These are phyloP conservation scores for Clonostachys rosea DNA, from an alignment of 2,329 filamentous ascomycete species.

Conservation along the genomic window DNA sequence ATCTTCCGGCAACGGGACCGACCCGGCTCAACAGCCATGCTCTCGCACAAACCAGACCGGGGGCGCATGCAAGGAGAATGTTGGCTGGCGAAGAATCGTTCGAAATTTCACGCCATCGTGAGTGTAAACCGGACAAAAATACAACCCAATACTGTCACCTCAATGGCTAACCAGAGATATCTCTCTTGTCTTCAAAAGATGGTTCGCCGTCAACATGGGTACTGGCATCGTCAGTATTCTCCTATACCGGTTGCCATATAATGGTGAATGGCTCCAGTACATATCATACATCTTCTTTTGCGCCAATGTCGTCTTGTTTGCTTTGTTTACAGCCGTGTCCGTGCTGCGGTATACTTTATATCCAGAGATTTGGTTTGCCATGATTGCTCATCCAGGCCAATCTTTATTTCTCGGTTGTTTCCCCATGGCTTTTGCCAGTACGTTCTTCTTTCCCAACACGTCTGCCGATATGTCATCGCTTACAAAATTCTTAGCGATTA, in stretches of 20 bases:
- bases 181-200: conserved; percentile 23
- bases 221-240: conserved; percentile 64
- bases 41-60: no score
- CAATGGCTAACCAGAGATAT: background rate
- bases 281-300: conserved; percentile 56
- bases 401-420: conserved; percentile 65
- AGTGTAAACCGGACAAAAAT: conserved; percentile 11
- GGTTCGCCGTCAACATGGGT: conserved; percentile 61
- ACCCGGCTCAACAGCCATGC: no score
- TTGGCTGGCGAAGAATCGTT: conserved; percentile 38
- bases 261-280: conserved; percentile 51
- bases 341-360: conserved; percentile 59
- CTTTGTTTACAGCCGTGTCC: conserved; percentile 46
- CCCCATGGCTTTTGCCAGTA: conserved; percentile 62
- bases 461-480: background rate
- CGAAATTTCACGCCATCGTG: conserved; percentile 52
- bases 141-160: background rate
- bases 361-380: conserved; percentile 59
- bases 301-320: conserved; percentile 55
- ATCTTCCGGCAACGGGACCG: no score
- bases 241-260: conserved; percentile 57
- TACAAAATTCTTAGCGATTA: conserved; percentile 35
- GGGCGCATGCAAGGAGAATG: conserved; percentile 19
- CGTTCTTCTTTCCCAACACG: conserved; percentile 5
- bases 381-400: conserved; percentile 63